Base-by-base conservation (phyloP, 441 rosid species). In the Rhodomyrtus psidioides region DNA sequence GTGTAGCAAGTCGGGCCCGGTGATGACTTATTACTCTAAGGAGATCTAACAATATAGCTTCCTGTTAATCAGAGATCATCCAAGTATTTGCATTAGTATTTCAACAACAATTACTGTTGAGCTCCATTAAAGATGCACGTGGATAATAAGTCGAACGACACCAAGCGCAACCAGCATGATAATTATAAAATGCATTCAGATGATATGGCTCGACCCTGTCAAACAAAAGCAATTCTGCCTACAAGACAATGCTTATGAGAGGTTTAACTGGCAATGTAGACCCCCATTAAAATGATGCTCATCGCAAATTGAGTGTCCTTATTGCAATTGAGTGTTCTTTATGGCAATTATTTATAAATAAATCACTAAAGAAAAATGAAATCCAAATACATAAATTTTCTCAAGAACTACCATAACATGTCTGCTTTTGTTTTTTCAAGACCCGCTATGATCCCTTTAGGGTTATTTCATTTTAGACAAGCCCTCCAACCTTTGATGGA, bases 1-100 rank as follows among this genome's bases (percentile, higher is more conserved):
- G 97, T 83, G 98, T 96, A 49, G 99, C 98, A 74, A 96, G 94
- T 81, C 98, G 93, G 51, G 98, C 99, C 53, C 95, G 88, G 89
- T 96, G 99, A 90, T 95, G 96, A 89, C 97, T 94, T 92, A 95
- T 93, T 88, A 96, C 99, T 88, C 97, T 91, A 30, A 96, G 95
- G 87, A 96, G 96, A 90, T 96, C 99, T 94, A 95, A 84, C 86
- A 96, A 83, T 92, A 95, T 92, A 76, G 94, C 93, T 91, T 96
- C 98, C 98, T 96, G 94, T 90, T 82, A 12, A 65, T 34, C 79
- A 65, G 21, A 65, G 46, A 65, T 65, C 26, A 65, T 65, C 46
- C 79, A 65, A 65, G 49, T 65, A 65, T 34, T 65, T 65, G 79
- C 76, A 34, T 65, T 65, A 65, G 79, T 83, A 85, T 84, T 76